Evolutionary conservation across 2,329 filamentous ascomycete genomes (phyloP).

Genomic region (Microascus cirrosus): DNA sequence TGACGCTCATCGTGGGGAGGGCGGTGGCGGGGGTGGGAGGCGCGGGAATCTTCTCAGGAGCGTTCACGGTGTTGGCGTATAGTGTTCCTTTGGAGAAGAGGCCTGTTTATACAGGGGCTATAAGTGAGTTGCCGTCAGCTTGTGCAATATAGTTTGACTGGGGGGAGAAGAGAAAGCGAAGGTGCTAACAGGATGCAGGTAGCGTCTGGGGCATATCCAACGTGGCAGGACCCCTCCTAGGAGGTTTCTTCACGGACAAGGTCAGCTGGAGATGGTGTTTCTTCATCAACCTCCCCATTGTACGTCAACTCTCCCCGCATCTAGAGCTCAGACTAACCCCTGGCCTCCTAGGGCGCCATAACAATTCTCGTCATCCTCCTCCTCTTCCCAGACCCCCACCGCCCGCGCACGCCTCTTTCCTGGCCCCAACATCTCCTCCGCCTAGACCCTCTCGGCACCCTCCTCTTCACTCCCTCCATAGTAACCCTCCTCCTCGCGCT

Average conservation of each 20-base stretch:
- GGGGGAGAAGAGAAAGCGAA: constrained; percentile 7
- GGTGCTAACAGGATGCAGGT: not conserved
- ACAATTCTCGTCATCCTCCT: constrained; percentile 19
- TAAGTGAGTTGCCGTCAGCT: constrained; percentile 2
- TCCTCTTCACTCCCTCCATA: constrained; percentile 9
- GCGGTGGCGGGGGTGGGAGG: constrained; percentile 26
- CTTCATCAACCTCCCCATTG: constrained; percentile 28
- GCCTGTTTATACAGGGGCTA: constrained; percentile 22
- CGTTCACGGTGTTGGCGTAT: constrained; percentile 27
- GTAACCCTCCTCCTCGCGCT: constrained; percentile 29
- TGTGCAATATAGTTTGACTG: too few relatives aligned
- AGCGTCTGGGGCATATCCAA: constrained; percentile 34
- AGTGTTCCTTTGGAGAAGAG: constrained; percentile 20
- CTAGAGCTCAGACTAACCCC: not conserved
- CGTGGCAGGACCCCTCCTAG: constrained; percentile 20
- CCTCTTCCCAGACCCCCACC: constrained; percentile 12
- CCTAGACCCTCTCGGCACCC: constrained; percentile 14
- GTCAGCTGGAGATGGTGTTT: constrained; percentile 28
- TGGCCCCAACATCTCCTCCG: constrained; percentile 14
- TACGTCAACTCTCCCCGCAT: not conserved
- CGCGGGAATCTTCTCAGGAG: constrained; percentile 33
- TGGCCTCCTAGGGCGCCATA: constrained; percentile 11
- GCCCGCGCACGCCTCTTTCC: not conserved
- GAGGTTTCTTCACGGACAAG: constrained; percentile 21
- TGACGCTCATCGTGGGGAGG: too few relatives aligned